Percentiles rank a stretch among this genome's conserved stretches.
These are phyloP conservation scores for Carex myosuroides DNA, from an alignment of 176 grass and related monocot species.

Conservation along the genomic window DNA sequence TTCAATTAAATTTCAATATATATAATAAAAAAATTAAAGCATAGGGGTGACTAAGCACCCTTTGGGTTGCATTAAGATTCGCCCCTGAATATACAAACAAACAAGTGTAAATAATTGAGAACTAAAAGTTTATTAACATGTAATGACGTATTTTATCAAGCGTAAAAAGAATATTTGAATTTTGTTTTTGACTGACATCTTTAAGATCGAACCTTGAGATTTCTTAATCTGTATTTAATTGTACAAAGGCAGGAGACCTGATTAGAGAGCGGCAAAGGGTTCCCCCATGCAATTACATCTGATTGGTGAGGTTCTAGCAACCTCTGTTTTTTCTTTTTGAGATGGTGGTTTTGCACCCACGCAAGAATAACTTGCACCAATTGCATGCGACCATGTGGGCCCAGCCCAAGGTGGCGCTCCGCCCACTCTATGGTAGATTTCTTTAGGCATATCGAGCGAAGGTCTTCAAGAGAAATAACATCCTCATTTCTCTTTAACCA, in stretches of 20 bases:
- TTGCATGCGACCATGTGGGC: slow-evolving; percentile 51
- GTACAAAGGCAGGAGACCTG: not conserved
- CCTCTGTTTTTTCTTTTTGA: slow-evolving; percentile 50
- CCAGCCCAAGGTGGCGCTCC: slow-evolving; percentile 46
- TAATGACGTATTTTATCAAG: not conserved
- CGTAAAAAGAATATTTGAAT: not conserved
- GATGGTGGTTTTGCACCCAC: slow-evolving; percentile 84
- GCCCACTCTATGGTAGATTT: slow-evolving; percentile 80
- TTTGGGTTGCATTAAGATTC: no score
- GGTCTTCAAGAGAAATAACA: slow-evolving; percentile 75
- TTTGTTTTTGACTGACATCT: not conserved
- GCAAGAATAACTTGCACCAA: slow-evolving; percentile 83
- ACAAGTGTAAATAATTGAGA: not conserved
- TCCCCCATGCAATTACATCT: slow-evolving; percentile 1
- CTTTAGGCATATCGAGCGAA: slow-evolving; percentile 72
- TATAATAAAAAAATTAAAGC: no score
- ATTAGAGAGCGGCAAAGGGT: slow-evolving; percentile 17
- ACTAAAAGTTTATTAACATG: not conserved
- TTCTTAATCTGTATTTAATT: not conserved
- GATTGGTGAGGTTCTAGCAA: slow-evolving; percentile 15
- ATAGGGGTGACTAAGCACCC: no score
- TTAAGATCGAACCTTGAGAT: not conserved
- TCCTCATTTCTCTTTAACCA: slow-evolving; percentile 85
- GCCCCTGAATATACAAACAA: not conserved
- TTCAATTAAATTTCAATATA: no score